These are phyloP conservation scores for Eragrostis nindensis DNA, from an alignment of 176 grass and related monocot genomes.

Conservation along the genomic window DNA sequence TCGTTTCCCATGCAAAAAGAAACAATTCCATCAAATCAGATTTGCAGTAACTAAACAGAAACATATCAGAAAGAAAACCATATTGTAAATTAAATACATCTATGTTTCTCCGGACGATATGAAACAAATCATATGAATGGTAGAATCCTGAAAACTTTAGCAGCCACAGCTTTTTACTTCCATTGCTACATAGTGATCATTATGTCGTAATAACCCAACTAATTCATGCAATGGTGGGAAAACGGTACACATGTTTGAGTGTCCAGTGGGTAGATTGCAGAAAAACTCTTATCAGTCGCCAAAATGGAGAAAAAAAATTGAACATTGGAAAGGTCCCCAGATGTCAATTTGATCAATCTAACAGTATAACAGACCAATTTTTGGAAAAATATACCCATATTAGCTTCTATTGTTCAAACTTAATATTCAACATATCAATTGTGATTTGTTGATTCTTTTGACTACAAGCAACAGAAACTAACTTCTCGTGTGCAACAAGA, in stretches of 20 bases:
- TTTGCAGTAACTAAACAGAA: slow-evolving; percentile 15
- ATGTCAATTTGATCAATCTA: neutral
- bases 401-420: neutral
- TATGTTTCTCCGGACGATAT: neutral
- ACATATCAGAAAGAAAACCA: slow-evolving; percentile 5
- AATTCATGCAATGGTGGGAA: neutral
- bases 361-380: neutral
- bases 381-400: neutral
- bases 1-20: slow-evolving; percentile 73
- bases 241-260: slow-evolving; percentile 1
- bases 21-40: slow-evolving; percentile 49
- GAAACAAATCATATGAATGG: slow-evolving; percentile 10
- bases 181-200: neutral
- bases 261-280: neutral
- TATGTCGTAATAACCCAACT: neutral
- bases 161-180: neutral
- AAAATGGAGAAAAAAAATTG: neutral
- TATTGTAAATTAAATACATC: slow-evolving; percentile 34
- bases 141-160: slow-evolving; percentile 15
- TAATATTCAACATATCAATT: neutral
- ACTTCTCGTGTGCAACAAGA: neutral
- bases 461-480: neutral
- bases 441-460: neutral
- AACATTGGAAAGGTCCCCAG: neutral
- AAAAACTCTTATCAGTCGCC: neutral